Conservation (phyloP, 176 grass and related monocot genomes). For the Eragrostis curvula region DNA sequence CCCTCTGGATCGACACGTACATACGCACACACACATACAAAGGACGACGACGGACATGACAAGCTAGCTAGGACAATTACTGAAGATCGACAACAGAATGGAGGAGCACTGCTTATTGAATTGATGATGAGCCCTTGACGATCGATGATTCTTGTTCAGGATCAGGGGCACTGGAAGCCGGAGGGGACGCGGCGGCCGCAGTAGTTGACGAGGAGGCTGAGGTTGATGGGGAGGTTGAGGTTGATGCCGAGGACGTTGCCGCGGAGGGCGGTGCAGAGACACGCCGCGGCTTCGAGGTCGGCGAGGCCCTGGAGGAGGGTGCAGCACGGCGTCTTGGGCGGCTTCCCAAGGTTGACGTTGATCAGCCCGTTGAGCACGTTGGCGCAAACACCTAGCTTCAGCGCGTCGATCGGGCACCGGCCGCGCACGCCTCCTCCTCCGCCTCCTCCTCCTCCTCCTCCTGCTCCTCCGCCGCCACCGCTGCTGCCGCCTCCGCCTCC, state of each 20-base stretch:
- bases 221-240: slow-evolving; percentile 73
- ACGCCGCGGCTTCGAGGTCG: slow-evolving; percentile 78
- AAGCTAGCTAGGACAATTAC: no score
- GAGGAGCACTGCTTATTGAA: no score
- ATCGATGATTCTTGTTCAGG: no score
- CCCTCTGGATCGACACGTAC: no score
- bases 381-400: slow-evolving; percentile 79
- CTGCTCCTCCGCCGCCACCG: background rate
- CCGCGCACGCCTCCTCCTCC: background rate
- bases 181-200: slow-evolving; percentile 62
- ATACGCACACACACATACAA: no score
- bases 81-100: no score
- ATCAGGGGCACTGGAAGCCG: slow-evolving; percentile 70
- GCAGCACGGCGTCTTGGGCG: slow-evolving; percentile 72
- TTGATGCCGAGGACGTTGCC: slow-evolving; percentile 77
- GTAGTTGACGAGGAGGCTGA: slow-evolving; percentile 88
- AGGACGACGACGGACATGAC: no score
- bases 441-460: background rate
- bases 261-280: slow-evolving; percentile 67
- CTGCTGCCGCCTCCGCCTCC: background rate
- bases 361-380: slow-evolving; percentile 79
- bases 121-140: no score
- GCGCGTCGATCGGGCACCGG: slow-evolving; percentile 60
- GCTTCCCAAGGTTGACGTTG: slow-evolving; percentile 66
- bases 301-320: slow-evolving; percentile 67